These are phyloP conservation scores for Wilhelminamyces savonicus DNA, from an alignment of 805 yeast genomes.

Conservation along the genomic window DNA sequence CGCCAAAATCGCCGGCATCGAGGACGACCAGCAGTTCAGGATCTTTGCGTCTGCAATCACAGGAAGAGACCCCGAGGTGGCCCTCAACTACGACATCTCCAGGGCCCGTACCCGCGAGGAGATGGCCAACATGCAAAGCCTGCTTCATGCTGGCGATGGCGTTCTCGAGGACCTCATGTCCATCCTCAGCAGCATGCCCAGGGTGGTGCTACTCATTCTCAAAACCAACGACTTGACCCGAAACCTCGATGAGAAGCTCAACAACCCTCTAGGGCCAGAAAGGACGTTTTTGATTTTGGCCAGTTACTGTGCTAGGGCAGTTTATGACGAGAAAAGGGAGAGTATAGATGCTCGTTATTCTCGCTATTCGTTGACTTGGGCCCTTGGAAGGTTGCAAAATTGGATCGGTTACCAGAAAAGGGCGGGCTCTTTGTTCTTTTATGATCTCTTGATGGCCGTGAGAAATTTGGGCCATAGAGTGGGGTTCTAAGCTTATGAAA, in stretches of 20 bases:
- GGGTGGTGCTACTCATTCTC: constrained; percentile 76
- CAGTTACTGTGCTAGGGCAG: constrained; percentile 77
- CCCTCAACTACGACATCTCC: constrained; percentile 55
- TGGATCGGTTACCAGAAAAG: constrained; percentile 33
- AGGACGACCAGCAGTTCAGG: constrained; percentile 67
- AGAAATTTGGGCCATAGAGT: neutral
- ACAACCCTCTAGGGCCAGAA: constrained; percentile 80
- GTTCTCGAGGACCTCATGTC: constrained; percentile 72
- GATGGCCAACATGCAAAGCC: constrained; percentile 56
- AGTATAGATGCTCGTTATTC: constrained; percentile 10
- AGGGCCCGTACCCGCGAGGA: constrained; percentile 55
- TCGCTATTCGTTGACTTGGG: constrained; percentile 14
- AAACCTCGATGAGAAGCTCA: constrained; percentile 75
- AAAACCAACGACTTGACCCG: constrained; percentile 94
- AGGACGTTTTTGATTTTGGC: constrained; percentile 87
- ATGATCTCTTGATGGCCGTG: constrained; percentile 25
- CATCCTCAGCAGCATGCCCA: constrained; percentile 72
- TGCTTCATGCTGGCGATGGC: constrained; percentile 52
- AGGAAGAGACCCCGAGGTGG: constrained; percentile 81
- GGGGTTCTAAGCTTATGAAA: too few species aligned
- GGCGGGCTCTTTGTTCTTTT: constrained; percentile 24
- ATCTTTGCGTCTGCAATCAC: constrained; percentile 91
- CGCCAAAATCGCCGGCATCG: constrained; percentile 68
- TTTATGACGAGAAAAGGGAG: constrained; percentile 61
- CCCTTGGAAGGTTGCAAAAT: constrained; percentile 9